Evolutionary conservation across 805 yeast genomes (phyloP).

Genomic region (Barnettozyma vustinii): DNA sequence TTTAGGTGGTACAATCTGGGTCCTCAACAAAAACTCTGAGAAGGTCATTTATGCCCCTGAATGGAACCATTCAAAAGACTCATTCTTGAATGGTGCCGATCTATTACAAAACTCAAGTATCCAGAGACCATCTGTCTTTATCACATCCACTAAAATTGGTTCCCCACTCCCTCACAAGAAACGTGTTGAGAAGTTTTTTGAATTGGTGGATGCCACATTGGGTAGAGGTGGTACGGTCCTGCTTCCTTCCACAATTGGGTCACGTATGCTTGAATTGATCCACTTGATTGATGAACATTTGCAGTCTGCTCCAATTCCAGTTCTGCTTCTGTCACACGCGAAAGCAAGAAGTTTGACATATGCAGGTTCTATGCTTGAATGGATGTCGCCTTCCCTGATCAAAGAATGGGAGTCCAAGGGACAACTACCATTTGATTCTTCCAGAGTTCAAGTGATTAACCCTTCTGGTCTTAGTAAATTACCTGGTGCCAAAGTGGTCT

Average conservation of each 20-base stretch:
- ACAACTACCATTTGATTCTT: slow-evolving; percentile 73
- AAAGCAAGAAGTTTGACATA: slow-evolving; percentile 74
- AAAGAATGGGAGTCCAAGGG: slow-evolving; percentile 77
- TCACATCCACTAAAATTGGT: slow-evolving; percentile 69
- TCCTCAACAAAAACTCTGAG: slow-evolving; percentile 65
- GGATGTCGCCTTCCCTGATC: slow-evolving; percentile 89
- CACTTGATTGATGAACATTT: slow-evolving; percentile 68
- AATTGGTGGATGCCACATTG: slow-evolving; percentile 58
- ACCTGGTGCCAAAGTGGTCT: slow-evolving; percentile 72
- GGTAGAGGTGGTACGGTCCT: slow-evolving; percentile 76
- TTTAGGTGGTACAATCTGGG: slow-evolving; percentile 92
- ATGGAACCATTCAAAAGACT: slow-evolving; percentile 93
- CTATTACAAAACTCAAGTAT: slow-evolving; percentile 58
- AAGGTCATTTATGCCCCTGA: slow-evolving; percentile 82
- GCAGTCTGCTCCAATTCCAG: slow-evolving; percentile 47
- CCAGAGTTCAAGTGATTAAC: slow-evolving; percentile 51
- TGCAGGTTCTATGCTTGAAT: slow-evolving; percentile 87
- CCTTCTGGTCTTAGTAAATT: slow-evolving; percentile 49
- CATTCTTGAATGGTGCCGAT: slow-evolving; percentile 70
- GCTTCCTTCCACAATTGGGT: slow-evolving; percentile 75
- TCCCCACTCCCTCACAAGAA: slow-evolving; percentile 55
- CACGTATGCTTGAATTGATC: slow-evolving; percentile 75
- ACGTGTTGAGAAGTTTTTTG: slow-evolving; percentile 59
- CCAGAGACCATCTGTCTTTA: slow-evolving; percentile 74
- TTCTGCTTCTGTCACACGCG: slow-evolving; percentile 69